Conservation (phyloP, 2,329 filamentous ascomycete genomes). For the Colletotrichum aenigma region DNA sequence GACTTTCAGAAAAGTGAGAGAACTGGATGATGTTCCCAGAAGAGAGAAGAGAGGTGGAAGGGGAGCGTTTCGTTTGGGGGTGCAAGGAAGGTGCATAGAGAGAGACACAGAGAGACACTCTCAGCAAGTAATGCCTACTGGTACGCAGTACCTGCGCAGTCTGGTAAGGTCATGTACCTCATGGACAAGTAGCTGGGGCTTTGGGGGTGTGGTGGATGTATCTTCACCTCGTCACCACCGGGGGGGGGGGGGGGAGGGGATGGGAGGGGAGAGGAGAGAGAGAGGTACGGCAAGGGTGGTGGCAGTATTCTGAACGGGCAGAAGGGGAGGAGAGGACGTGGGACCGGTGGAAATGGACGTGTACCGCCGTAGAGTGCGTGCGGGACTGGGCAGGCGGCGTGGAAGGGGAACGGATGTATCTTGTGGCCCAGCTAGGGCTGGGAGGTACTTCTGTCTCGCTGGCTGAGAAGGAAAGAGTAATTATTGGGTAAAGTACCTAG, state of each 20-base stretch:
- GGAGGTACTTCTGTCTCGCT: not conserved
- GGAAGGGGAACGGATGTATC: not conserved
- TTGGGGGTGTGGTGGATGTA: not conserved
- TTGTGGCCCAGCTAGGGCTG: not conserved
- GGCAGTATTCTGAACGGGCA: not conserved
- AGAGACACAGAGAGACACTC: not conserved
- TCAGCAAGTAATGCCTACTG: not conserved
- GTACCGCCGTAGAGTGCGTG: not conserved
- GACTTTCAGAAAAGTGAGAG: not conserved
- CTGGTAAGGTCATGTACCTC: not conserved
- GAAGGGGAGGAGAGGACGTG: not conserved
- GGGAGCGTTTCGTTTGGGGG: slow-evolving; percentile 17
- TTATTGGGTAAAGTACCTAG: not conserved
- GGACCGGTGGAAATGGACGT: not conserved
- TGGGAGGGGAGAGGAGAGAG: not conserved
- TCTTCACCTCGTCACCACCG: not conserved
- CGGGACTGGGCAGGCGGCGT: not conserved
- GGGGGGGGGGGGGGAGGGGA: not conserved
- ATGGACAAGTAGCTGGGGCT: not conserved
- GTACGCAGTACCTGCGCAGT: not conserved
- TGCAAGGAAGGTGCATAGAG: slow-evolving; percentile 1
- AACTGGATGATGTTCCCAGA: not conserved
- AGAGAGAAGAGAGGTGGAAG: not conserved
- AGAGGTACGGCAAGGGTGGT: not conserved
- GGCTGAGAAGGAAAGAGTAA: not conserved